A percentile compares a stretch with the other conserved stretches of the same genome.
phyloP scores from a whole-genome alignment of 2,329 filamentous ascomycete genomes.

The Ascochyta rabiei region DNA sequence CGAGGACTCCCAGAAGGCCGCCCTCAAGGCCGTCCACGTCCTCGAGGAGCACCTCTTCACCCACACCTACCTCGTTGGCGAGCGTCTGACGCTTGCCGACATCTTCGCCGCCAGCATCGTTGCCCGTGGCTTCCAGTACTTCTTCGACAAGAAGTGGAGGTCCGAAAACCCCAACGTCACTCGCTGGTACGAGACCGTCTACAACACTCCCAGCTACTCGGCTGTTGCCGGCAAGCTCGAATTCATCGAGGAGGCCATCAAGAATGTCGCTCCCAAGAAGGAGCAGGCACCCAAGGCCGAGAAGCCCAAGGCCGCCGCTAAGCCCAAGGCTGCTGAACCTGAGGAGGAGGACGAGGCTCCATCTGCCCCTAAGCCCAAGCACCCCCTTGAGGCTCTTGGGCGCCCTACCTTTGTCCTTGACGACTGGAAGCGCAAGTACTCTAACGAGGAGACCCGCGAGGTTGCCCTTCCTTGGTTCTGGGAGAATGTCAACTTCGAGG shows the following conservation, averaged over 20 bases:
- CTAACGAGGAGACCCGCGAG: conserved; percentile 85
- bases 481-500: conserved; percentile 90
- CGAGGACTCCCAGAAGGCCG: conserved; percentile 75
- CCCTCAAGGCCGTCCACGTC: conserved; percentile 71
- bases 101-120: conserved; percentile 81
- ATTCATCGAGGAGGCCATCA: conserved; percentile 80
- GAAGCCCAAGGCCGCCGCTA: conserved; percentile 68
- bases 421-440: conserved; percentile 99
- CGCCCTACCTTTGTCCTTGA: conserved; percentile 83
- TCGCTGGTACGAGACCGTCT: conserved; percentile 94
- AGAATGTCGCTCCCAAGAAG: conserved; percentile 77
- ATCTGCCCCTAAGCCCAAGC: conserved; percentile 87
- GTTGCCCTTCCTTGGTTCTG: conserved; percentile 96
- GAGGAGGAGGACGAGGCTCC: conserved; percentile 64
- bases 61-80: conserved; percentile 97
- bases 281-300: conserved; percentile 70
- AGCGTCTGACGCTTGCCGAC: conserved; percentile 96
- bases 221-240: conserved; percentile 76
- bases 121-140: conserved; percentile 86
- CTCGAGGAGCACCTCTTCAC: conserved; percentile 86
- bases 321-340: conserved; percentile 60
- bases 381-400: conserved; percentile 86
- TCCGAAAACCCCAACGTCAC: conserved; percentile 80
- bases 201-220: conserved; percentile 90
- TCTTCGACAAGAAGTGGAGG: conserved; percentile 93